Percentiles rank a stretch among this genome's conserved stretches.
Evolutionary conservation across 179 eudicot genomes (phyloP).

Genomic region (Beta macrorhiza): DNA sequence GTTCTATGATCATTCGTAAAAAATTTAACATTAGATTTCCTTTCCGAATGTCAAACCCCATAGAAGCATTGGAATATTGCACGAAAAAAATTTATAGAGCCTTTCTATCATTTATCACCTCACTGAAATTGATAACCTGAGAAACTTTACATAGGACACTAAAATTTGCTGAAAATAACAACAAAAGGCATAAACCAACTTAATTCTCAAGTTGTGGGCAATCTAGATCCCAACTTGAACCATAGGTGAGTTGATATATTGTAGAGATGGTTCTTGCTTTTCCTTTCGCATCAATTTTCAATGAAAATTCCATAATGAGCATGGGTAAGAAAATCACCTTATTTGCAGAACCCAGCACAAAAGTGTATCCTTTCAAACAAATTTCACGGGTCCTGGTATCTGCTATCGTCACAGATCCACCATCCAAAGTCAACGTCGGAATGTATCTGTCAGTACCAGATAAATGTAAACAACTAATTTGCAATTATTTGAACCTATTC

Average conservation of each 20-base stretch:
- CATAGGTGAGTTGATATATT: neutral
- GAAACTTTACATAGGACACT: neutral
- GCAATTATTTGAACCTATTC: neutral
- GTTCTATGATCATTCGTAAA: too few relatives aligned
- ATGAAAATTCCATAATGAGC: neutral
- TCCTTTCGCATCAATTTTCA: slow-evolving; percentile 1
- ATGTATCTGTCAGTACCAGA: slow-evolving; percentile 50
- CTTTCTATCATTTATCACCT: neutral
- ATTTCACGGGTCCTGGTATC: slow-evolving; percentile 70
- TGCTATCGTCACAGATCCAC: slow-evolving; percentile 59
- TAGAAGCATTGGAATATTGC: neutral
- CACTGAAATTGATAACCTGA: neutral
- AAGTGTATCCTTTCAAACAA: slow-evolving; percentile 70
- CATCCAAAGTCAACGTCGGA: slow-evolving; percentile 75
- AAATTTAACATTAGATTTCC: neutral
- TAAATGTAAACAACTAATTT: slow-evolving; percentile 3
- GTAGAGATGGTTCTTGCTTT: neutral
- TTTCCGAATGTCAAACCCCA: neutral
- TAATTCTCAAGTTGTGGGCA: neutral
- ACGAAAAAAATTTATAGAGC: neutral
- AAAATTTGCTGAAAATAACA: neutral
- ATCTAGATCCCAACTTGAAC: neutral
- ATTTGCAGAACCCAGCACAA: slow-evolving; percentile 56
- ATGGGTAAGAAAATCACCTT: slow-evolving; percentile 42
- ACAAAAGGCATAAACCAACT: neutral